These are phyloP conservation scores for Puccinia coronata DNA, from an alignment of 1,284 basidiomycete species.

Conservation along the genomic window DNA sequence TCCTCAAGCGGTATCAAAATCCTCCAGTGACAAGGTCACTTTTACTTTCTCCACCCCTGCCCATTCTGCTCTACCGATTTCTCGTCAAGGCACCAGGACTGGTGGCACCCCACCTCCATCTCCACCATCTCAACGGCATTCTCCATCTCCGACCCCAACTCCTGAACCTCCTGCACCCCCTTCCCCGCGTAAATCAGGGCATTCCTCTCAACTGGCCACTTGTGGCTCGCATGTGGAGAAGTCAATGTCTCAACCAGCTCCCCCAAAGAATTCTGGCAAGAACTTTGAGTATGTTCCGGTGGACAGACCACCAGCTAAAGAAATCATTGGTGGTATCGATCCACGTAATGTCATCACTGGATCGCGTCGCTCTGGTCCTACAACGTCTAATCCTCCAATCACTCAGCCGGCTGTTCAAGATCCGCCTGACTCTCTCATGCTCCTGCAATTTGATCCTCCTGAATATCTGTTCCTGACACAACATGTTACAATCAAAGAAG, in stretches of 20 bases:
- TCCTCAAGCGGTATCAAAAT: not conserved
- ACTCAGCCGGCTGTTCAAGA: not conserved
- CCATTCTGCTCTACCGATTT: not conserved
- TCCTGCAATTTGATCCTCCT: not conserved
- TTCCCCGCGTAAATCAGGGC: too few species aligned
- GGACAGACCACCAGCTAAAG: not conserved
- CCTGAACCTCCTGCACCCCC: too few species aligned
- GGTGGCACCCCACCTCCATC: not conserved
- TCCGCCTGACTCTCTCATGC: not conserved
- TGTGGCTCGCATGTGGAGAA: too few species aligned
- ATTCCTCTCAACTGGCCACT: too few species aligned
- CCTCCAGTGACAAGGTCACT: not conserved
- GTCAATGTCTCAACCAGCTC: too few species aligned
- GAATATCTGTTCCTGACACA: not conserved
- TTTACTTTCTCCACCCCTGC: not conserved
- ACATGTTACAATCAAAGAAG: not conserved
- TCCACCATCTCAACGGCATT: too few species aligned
- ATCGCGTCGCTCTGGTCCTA: not conserved
- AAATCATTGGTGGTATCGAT: not conserved
- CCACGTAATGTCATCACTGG: not conserved
- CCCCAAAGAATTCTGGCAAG: not conserved
- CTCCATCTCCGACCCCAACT: too few species aligned
- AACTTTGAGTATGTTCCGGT: not conserved
- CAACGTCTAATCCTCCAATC: not conserved
- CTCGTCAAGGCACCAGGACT: slow-evolving; percentile 56